Base-by-base conservation (phyloP, 1,284 basidiomycete genomes). In the Puccinia horiana region DNA sequence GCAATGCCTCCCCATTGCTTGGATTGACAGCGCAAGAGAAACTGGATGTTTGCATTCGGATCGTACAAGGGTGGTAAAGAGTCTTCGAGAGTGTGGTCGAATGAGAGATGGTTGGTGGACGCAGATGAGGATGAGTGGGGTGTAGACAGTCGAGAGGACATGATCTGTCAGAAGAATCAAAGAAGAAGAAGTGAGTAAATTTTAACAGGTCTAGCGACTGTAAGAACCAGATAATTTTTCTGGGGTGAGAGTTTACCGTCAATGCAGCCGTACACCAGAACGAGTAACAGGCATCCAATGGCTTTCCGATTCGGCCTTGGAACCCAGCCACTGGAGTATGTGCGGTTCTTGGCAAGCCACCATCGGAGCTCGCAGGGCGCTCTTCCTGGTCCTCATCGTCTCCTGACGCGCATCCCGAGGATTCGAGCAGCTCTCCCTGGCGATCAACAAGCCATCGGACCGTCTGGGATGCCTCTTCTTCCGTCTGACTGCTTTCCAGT, bases 191-290 rank as follows among this genome's bases (percentile, higher is more conserved):
- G 42, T n/a, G 35, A 40, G 3, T 26, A n/a, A 47, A 26, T 37
- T 44, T 44, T 18, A 72, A 73, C 9, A 56, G 44, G 29, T 63
- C 32, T 37, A 35, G 16, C 16, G n/a, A 52, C 23, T 52, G 8
- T 4, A 20, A 23, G 49, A 29, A 29, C 20, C 23, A 23, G 35
- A 29, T 23, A 37, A 47, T 18, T n/a, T 49, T 26, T 49, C 12
- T 73, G 9, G 29, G 0, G 44, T 23, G n/a, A n/a, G 8, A 18
- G 63, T 90, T 83, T 84, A 94, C 94, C 84, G 90, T 88, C 9
- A 96, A 87, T 0, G 93, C 90, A 5, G 91, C 94, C 1, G 93
- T 92, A 84, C 93, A 93, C 95, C 95, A 98, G 87, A 96, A 97
- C 84, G 93, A 94, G 87, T 98, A 98, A 87, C 95, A 98, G 0